These are phyloP conservation scores for Chalaropsis ovoidea DNA, from an alignment of 2,329 filamentous ascomycete genomes.

Conservation along the genomic window DNA sequence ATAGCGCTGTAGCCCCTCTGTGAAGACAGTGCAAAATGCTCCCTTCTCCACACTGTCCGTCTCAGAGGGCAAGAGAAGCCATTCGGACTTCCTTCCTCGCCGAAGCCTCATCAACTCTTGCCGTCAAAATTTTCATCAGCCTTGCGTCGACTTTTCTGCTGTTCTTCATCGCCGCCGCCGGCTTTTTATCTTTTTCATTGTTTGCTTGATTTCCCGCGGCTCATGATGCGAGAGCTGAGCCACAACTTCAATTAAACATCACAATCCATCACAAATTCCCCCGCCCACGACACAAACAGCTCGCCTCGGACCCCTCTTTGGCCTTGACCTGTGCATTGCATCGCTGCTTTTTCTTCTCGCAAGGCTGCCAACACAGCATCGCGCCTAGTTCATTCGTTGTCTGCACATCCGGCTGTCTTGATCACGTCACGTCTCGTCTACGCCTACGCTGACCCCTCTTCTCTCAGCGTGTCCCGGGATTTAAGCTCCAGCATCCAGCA, in stretches of 20 bases:
- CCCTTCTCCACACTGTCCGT: background rate
- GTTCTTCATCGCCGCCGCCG: background rate
- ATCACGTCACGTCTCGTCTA: constrained; percentile 16
- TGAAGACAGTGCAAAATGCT: background rate
- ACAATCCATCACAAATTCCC: constrained; percentile 1
- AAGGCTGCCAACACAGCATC: background rate
- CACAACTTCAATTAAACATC: background rate
- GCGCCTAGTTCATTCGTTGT: background rate
- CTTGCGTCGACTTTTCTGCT: background rate
- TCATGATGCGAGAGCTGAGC: background rate
- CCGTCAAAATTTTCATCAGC: background rate
- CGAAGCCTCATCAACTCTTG: background rate
- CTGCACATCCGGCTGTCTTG: background rate
- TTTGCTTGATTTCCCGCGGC: background rate
- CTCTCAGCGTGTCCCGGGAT: background rate
- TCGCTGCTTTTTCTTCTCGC: background rate
- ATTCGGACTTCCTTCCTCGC: background rate
- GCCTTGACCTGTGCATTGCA: background rate
- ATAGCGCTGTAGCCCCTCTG: background rate
- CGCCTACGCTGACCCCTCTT: constrained; percentile 6
- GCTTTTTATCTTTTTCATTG: background rate
- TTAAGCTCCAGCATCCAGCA: background rate
- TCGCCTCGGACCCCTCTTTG: constrained; percentile 10
- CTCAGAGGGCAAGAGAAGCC: background rate
- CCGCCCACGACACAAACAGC: background rate